Conservation (phyloP, 2,329 filamentous ascomycete genomes). For the Colletotrichum sp. region DNA sequence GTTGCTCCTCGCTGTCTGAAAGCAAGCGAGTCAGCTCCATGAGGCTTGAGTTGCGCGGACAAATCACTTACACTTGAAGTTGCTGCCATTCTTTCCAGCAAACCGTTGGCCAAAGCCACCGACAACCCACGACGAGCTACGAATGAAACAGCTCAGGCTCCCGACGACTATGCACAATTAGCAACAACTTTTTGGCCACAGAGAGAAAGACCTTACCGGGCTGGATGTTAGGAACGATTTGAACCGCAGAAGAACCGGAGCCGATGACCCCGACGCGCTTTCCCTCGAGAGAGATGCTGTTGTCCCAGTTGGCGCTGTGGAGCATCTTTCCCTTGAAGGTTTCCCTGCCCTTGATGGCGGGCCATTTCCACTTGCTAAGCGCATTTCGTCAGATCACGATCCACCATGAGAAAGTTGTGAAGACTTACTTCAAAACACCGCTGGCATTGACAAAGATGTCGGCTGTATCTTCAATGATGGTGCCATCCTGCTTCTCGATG, state of each 20-base stretch:
- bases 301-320: conserved; percentile 35
- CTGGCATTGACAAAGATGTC: conserved; percentile 34
- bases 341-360: conserved; percentile 31
- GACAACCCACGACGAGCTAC: conserved; percentile 52
- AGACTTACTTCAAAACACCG: conserved; percentile 49
- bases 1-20: conserved; percentile 43
- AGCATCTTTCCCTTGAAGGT: conserved; percentile 33
- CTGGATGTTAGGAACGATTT: conserved; percentile 35
- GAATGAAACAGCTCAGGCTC: conserved; percentile 29
- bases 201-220: neutral
- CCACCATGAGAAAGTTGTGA: neutral
- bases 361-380: conserved; percentile 31
- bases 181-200: neutral
- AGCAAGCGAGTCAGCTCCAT: neutral
- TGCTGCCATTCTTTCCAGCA: conserved; percentile 49
- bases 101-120: conserved; percentile 51
- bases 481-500: conserved; percentile 15
- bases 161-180: neutral
- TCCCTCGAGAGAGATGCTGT: conserved; percentile 24
- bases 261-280: conserved; percentile 34
- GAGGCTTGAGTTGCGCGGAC: neutral
- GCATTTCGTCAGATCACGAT: neutral
- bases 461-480: conserved; percentile 18
- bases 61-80: conserved; percentile 44
- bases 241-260: conserved; percentile 32